Evolutionary conservation across 2,329 filamentous ascomycete species (phyloP).

Genomic region (Trichoderma endophyticum): DNA sequence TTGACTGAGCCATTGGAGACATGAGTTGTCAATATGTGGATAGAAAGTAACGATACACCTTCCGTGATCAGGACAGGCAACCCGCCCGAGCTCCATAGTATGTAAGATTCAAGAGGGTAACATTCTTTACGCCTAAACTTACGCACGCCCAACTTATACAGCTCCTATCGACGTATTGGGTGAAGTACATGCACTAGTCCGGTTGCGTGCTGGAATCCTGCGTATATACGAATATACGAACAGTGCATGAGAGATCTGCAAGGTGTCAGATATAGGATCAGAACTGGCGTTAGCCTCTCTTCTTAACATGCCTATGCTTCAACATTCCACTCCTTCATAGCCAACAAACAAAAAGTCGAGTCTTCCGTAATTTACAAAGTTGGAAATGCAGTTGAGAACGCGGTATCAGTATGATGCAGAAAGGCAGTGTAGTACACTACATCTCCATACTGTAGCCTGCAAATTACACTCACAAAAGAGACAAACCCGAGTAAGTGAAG

Average conservation of each 20-base stretch:
- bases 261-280: neutral
- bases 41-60: neutral
- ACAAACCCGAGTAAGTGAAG: neutral
- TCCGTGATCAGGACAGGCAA: neutral
- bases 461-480: neutral
- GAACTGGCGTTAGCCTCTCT: neutral
- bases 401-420: neutral
- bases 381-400: neutral
- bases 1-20: neutral
- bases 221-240: neutral
- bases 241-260: neutral
- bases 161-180: neutral
- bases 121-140: neutral
- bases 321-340: neutral
- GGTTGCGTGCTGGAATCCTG: neutral
- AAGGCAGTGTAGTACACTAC: neutral
- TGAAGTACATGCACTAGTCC: neutral
- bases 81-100: neutral
- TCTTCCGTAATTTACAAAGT: neutral
- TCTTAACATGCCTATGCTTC: neutral
- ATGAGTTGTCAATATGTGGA: neutral
- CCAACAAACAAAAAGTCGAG: neutral
- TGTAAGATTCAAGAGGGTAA: neutral
- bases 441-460: neutral
- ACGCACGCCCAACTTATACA: neutral